Base-by-base conservation (phyloP, 805 yeast genomes). In the Blastobotrys peoriensis region DNA sequence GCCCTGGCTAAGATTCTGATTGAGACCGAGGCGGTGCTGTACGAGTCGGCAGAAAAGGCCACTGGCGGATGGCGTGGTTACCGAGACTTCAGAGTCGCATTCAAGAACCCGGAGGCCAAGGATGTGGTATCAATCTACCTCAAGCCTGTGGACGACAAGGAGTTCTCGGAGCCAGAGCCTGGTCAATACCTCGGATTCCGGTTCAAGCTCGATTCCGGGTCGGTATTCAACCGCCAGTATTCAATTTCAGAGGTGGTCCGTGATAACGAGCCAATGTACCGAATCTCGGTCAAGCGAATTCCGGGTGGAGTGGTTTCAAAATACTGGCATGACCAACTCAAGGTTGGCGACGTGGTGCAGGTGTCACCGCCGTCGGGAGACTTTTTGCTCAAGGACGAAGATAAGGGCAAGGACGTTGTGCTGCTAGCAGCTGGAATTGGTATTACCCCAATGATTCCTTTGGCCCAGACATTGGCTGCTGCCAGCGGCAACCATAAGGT, bases 341-440 rank as follows among this genome's bases (percentile, higher is more conserved):
- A 68, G 41, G 69, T 64, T 16, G 83, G 82, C 21, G 79, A 74
- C 48, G 52, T 45, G 5, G 41, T 81, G 2, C 65, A 67, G 39
- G 66, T 79, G 21, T 67, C 78, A 43, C 76, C 84, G 3, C 88
- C 88, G 28, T 66, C 70, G 19, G 88, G 87, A 30, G 70, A 70
- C 39, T 69, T 80, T 47, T 56, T 62, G 3, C 57, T 38, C 38
- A 30, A 34, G 10, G 42, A 40, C 18, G 50, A n/a, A 37, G 56
- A 38, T 50, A 56, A 46, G 3, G 59, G 57, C 17, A 44, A 57
- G 33, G 67, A 69, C 20, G 56, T 68, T 17, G 66, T 72, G 1
- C 59, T 79, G 22, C 62, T 79, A 44, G 69, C 77, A 17, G 83
- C 80, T 38, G 88, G 87, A 43, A 77, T 79, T 45, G 87, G 86